Evolutionary conservation across 2,329 filamentous ascomycete genomes (phyloP).

Genomic region (Trichoderma sp.): DNA sequence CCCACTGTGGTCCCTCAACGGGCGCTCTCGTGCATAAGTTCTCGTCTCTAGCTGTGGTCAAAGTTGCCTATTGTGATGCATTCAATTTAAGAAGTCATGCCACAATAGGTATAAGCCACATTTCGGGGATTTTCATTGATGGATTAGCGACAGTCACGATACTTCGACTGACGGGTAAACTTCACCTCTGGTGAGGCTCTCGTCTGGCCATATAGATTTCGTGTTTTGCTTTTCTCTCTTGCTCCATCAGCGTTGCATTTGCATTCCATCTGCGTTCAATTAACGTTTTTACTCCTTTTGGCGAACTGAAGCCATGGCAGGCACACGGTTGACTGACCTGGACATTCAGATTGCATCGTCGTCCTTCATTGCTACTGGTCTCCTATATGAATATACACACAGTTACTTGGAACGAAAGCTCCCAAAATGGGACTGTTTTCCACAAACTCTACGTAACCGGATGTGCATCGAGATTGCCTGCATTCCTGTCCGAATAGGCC

Average conservation of each 20-base stretch:
- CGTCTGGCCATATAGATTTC: not conserved
- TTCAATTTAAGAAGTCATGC: not conserved
- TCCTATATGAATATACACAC: not conserved
- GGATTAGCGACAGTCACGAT: not conserved
- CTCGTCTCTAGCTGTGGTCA: not conserved
- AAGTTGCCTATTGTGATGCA: not conserved
- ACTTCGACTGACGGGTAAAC: not conserved
- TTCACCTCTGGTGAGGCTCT: not conserved
- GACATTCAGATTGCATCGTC: not conserved
- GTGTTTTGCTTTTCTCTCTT: not conserved
- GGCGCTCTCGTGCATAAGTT: not conserved
- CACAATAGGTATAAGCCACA: not conserved
- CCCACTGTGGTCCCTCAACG: not conserved
- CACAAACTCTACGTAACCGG: not conserved
- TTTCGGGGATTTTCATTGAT: not conserved
- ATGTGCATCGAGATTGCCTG: constrained; percentile 1
- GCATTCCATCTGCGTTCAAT: not conserved
- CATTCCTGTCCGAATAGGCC: not conserved
- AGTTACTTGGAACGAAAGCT: not conserved
- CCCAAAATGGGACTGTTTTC: not conserved
- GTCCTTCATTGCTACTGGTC: not conserved
- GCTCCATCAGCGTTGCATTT: not conserved
- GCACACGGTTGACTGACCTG: not conserved
- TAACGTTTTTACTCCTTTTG: not conserved
- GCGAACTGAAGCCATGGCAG: not conserved